phyloP scores from a whole-genome alignment of 352 stramenopile genomes.

The Aphanomyces astaci region DNA sequence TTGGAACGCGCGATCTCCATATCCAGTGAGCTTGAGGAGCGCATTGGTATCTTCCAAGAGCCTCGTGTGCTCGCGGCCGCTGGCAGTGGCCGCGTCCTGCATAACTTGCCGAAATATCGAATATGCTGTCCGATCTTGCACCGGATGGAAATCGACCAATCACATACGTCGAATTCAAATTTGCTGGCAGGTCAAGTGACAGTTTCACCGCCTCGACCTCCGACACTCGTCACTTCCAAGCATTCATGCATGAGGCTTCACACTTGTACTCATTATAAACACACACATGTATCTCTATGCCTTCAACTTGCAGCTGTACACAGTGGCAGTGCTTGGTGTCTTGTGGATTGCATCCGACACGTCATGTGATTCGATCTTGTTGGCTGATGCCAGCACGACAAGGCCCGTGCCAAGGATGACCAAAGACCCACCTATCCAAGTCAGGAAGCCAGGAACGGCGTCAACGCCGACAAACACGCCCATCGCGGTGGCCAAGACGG shows the following conservation, averaged over 20 bases:
- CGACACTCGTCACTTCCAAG: too few relatives aligned
- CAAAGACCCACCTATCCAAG: slow-evolving; percentile 61
- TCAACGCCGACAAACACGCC: slow-evolving; percentile 69
- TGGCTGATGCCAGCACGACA: slow-evolving; percentile 64
- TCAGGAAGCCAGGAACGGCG: slow-evolving; percentile 53
- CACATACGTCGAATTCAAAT: not conserved
- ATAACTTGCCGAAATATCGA: slow-evolving; percentile 12
- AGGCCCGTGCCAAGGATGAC: slow-evolving; percentile 73
- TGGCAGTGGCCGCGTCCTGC: not conserved
- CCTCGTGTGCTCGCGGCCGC: not conserved
- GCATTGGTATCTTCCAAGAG: slow-evolving; percentile 55
- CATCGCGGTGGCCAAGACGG: slow-evolving; percentile 71
- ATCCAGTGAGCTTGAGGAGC: slow-evolving; percentile 67
- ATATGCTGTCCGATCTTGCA: slow-evolving; percentile 1
- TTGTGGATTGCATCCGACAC: slow-evolving; percentile 59
- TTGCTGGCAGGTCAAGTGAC: not conserved
- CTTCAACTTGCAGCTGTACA: slow-evolving; percentile 11
- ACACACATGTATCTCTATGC: not conserved
- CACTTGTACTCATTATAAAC: too few relatives aligned
- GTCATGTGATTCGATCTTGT: slow-evolving; percentile 76
- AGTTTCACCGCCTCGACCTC: too few relatives aligned
- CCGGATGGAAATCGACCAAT: not conserved
- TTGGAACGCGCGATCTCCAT: slow-evolving; percentile 71
- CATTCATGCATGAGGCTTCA: too few relatives aligned
- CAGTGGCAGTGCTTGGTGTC: slow-evolving; percentile 13